Conservation (phyloP, 805 yeast species). For the Teunomyces cretensis region DNA sequence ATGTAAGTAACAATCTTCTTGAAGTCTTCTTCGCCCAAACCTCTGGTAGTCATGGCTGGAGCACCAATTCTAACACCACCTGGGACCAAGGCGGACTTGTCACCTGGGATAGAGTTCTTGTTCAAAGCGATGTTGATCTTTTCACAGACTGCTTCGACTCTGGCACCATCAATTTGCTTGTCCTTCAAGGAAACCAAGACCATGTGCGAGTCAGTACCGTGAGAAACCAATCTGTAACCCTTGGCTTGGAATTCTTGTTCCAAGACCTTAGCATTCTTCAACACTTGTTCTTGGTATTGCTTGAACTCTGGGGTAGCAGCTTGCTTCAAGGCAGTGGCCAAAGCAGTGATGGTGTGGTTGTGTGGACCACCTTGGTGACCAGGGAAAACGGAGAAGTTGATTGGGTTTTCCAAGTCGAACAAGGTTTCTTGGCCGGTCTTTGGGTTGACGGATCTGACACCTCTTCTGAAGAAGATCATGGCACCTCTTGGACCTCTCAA, state of each 20-base stretch:
- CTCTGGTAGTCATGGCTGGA: constrained; percentile 98
- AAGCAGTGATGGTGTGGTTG: constrained; percentile 94
- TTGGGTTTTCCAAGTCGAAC: constrained; percentile 86
- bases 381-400: constrained; percentile 97
- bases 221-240: constrained; percentile 80
- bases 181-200: constrained; percentile 80
- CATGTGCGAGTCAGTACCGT: constrained; percentile 95
- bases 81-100: constrained; percentile 92
- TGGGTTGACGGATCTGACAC: constrained; percentile 72
- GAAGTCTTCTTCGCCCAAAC: constrained; percentile 77
- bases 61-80: constrained; percentile 97
- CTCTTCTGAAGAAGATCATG: constrained; percentile 95
- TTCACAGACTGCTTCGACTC: constrained; percentile 88
- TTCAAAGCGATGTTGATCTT: constrained; percentile 90
- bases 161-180: constrained; percentile 88
- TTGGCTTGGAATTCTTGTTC: constrained; percentile 62
- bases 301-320: constrained; percentile 85
- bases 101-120: constrained; percentile 96
- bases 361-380: constrained; percentile 99
- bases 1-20: constrained; percentile 77
- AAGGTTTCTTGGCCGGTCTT: constrained; percentile 82
- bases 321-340: constrained; percentile 93
- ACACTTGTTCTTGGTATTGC: constrained; percentile 79
- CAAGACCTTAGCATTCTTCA: constrained; percentile 76
- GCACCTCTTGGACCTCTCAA: constrained; percentile 99